Base-by-base conservation (phyloP, 2,329 filamentous ascomycete species). In the Parastagonospora avenae region DNA sequence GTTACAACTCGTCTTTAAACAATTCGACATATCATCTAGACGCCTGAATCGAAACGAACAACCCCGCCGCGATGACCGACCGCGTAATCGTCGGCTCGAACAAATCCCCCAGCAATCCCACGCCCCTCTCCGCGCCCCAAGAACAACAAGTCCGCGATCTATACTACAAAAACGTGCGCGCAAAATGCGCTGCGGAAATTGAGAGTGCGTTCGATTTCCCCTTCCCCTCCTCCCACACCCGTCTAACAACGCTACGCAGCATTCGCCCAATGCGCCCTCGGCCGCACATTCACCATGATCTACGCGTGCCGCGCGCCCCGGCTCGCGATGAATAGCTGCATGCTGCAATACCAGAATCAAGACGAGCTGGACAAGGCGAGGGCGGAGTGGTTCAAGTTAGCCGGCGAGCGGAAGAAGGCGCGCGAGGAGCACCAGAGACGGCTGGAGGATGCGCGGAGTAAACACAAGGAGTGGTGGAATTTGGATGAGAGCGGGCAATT, bases 251-350 rank as follows among this genome's bases (percentile, higher is more conserved):
- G 63, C 6, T 12, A 38, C 10, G 42, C 52, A 97, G 93, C 89
- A 55, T 99, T 99, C 73, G 94, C 94, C 50, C 86, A 88, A 61
- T 99, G 94, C 81, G 92, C 92, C 46, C 82, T 88, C 42, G 87
- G 88, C 70, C 89, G 91, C 59, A 97, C 92, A 5, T 85, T 97
- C 64, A 92, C 88, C 49, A 89, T 94, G 51, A 89, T 92, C 10
- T 97, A 94, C 80, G 84, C 86, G 46, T 99, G 94, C 79, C 88
- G 91, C 46, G 77, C 82, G 42, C 83, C 92, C 68, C 89, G 92
- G 66, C 86, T 88, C 56, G 81, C 82, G 31, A 99, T 99, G 94
- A 99, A 99, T 77, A 82, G 80, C 55, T 99, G 94, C 79, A 97
- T 99, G 92, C 82, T 92, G 62, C 76, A 82, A 48, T 89, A 95